These are phyloP conservation scores for Aurifilum marmelostoma DNA, from an alignment of 2,329 filamentous ascomycete species.

Conservation along the genomic window DNA sequence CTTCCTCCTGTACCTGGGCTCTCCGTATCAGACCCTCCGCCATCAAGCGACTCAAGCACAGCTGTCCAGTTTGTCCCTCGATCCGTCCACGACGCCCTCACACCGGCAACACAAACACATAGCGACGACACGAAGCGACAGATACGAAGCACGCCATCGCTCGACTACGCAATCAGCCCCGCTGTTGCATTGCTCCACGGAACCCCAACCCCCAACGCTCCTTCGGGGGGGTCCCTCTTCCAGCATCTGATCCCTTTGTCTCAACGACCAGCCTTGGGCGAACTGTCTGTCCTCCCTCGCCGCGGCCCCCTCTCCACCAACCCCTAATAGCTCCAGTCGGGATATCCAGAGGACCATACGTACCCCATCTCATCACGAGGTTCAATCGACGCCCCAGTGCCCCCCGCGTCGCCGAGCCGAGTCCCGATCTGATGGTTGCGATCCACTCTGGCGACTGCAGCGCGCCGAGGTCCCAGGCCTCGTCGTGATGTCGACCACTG, in stretches of 20 bases:
- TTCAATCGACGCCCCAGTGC: not conserved
- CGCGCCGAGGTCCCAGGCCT: conserved; percentile 36
- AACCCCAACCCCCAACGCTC: not conserved
- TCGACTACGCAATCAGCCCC: not conserved
- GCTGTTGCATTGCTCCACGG: not conserved
- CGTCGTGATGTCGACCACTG: conserved; percentile 48
- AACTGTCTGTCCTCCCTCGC: not conserved
- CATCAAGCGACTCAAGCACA: conserved; percentile 15
- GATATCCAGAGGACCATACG: not conserved
- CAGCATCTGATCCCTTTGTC: conserved; percentile 10
- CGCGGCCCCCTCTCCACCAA: not conserved
- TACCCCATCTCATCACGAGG: not conserved
- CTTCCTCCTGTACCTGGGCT: conserved; percentile 4
- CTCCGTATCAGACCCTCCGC: conserved; percentile 17
- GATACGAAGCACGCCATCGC: not conserved
- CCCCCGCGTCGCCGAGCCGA: conserved; percentile 15
- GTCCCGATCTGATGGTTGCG: conserved; percentile 34
- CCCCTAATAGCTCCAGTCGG: not conserved
- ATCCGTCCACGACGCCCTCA: not conserved
- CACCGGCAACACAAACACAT: not conserved
- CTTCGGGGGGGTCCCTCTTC: not conserved
- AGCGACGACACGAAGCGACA: conserved; percentile 1
- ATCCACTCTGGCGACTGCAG: conserved; percentile 32
- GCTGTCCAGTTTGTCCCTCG: conserved; percentile 5
- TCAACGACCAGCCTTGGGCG: conserved; percentile 5